These are phyloP conservation scores for Chrysoporthe austroafricana DNA, from an alignment of 2,329 filamentous ascomycete genomes.

Conservation along the genomic window DNA sequence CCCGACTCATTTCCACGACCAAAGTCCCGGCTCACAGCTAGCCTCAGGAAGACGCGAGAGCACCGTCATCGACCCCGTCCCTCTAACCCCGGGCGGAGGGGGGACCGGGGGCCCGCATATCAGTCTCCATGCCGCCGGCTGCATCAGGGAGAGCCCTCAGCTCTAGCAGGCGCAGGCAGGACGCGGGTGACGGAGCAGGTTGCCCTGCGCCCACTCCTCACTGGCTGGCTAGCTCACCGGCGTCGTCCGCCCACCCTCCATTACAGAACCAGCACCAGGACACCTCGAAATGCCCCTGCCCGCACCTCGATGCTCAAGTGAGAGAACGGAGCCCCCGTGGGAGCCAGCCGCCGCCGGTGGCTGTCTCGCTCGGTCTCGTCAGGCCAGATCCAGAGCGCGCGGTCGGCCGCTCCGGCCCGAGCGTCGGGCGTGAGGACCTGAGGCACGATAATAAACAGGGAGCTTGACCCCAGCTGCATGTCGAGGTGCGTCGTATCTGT, in stretches of 20 bases:
- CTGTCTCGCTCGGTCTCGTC: neutral
- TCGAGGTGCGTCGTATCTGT: neutral
- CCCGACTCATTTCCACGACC: too few species aligned
- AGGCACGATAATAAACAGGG: conserved; percentile 5
- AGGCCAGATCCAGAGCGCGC: neutral
- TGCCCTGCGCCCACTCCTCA: too few species aligned
- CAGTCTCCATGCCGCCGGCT: too few species aligned
- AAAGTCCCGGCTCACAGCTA: too few species aligned
- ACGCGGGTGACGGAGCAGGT: neutral
- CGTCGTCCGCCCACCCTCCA: neutral
- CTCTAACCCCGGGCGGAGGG: too few species aligned
- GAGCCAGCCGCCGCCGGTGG: neutral
- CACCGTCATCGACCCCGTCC: too few species aligned
- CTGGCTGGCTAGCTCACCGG: neutral
- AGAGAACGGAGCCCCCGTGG: neutral
- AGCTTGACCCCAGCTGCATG: neutral
- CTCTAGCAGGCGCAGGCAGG: too few species aligned
- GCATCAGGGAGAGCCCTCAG: too few species aligned
- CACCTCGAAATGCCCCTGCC: neutral
- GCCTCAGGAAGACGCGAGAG: too few species aligned
- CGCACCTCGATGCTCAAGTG: neutral
- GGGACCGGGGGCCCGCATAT: too few species aligned
- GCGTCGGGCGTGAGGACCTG: neutral
- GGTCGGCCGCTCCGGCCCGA: neutral
- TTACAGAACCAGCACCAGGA: too few species aligned